These are phyloP conservation scores for Globisporangium megalacanthum DNA, from an alignment of 352 stramenopile genomes.

Conservation along the genomic window DNA sequence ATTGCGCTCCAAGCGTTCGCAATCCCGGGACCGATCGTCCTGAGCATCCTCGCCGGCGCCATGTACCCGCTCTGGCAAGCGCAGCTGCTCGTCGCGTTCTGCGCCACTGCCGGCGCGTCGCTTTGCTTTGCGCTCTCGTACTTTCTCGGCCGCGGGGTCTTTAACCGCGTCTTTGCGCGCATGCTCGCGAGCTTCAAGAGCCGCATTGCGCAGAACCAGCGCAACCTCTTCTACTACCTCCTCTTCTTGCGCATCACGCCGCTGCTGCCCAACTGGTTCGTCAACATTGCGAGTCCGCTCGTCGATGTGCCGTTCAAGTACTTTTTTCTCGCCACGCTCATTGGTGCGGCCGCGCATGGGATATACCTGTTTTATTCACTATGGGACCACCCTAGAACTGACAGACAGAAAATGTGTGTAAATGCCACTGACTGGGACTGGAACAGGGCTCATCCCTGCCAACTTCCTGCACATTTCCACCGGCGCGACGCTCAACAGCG, in stretches of 20 bases:
- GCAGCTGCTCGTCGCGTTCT: slow-evolving; percentile 79
- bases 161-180: slow-evolving; percentile 53
- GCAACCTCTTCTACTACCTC: slow-evolving; percentile 87
- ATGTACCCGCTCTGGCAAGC: slow-evolving; percentile 83
- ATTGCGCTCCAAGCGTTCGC: slow-evolving; percentile 85
- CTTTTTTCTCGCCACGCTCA: slow-evolving; percentile 79
- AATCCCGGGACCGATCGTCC: slow-evolving; percentile 81
- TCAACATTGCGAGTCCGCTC: slow-evolving; percentile 84
- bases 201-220: slow-evolving; percentile 80
- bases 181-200: slow-evolving; percentile 80
- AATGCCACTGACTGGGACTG: neutral
- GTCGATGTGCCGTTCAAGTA: slow-evolving; percentile 82
- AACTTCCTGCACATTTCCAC: slow-evolving; percentile 87
- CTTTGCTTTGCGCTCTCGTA: slow-evolving; percentile 85
- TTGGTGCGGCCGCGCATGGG: slow-evolving; percentile 26
- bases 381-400: neutral
- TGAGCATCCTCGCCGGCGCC: slow-evolving; percentile 84
- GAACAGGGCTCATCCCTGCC: slow-evolving; percentile 54
- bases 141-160: slow-evolving; percentile 70
- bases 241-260: slow-evolving; percentile 87
- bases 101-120: slow-evolving; percentile 72
- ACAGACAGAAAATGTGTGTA: neutral
- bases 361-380: neutral
- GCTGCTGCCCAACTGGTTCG: slow-evolving; percentile 86
- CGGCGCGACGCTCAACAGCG: slow-evolving; percentile 71